A percentile compares a stretch with the other conserved stretches of the same genome.
Conservation (phyloP, 2,329 filamentous ascomycete genomes). For the Myriosclerotinia duriaeana region DNA sequence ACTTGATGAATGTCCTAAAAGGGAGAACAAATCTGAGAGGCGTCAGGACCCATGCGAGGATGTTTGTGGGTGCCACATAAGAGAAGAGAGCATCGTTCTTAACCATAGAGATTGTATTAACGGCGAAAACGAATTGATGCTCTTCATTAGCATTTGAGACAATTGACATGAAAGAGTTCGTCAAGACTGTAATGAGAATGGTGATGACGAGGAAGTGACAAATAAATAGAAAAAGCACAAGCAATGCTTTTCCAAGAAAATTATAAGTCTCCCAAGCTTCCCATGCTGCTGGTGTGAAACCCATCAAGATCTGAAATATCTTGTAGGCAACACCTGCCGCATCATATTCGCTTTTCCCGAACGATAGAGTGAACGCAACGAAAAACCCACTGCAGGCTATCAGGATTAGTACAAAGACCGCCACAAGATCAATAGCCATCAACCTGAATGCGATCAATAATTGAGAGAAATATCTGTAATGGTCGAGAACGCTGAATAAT, state of each 20-base stretch:
- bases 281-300: constrained; percentile 94
- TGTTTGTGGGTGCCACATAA: constrained; percentile 87
- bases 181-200: constrained; percentile 91
- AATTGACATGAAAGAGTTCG: constrained; percentile 94
- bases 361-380: constrained; percentile 86
- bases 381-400: constrained; percentile 94
- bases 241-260: constrained; percentile 69
- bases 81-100: constrained; percentile 97
- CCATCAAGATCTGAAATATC: constrained; percentile 92
- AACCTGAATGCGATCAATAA: constrained; percentile 89
- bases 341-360: constrained; percentile 65
- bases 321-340: constrained; percentile 78
- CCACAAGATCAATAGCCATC: constrained; percentile 87
- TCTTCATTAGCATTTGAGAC: constrained; percentile 92
- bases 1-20: constrained; percentile 74
- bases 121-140: constrained; percentile 88
- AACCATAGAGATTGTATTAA: constrained; percentile 97
- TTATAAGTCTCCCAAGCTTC: constrained; percentile 77
- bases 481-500: constrained; percentile 88
- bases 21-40: constrained; percentile 79
- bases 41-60: constrained; percentile 85
- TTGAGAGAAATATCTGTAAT: constrained; percentile 95
- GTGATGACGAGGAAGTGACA: constrained; percentile 95
- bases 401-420: constrained; percentile 78
- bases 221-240: constrained; percentile 85